These are phyloP conservation scores for Grifola frondosa DNA, from an alignment of 1,284 basidiomycete genomes.

Conservation along the genomic window DNA sequence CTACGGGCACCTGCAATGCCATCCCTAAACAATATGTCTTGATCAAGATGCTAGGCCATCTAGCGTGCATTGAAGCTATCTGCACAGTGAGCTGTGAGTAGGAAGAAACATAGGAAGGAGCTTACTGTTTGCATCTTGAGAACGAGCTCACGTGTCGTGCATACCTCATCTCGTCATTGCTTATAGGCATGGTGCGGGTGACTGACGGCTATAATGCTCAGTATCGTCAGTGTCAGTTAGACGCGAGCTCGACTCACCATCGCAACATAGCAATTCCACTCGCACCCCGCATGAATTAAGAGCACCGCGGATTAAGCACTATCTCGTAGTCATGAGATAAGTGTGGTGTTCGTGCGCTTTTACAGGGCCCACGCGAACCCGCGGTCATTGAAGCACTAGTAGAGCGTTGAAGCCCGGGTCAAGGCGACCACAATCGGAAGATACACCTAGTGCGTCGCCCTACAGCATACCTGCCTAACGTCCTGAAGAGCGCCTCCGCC, in stretches of 20 bases:
- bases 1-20: conserved; percentile 48
- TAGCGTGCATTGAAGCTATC: conserved; percentile 57
- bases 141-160: conserved; percentile 82
- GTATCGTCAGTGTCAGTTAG: too few relatives aligned
- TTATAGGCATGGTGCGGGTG: conserved; percentile 83
- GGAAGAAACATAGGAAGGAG: conserved; percentile 55
- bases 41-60: conserved; percentile 71
- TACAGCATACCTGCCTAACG: conserved; percentile 51
- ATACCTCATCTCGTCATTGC: conserved; percentile 85
- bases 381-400: conserved; percentile 86
- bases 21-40: conserved; percentile 71
- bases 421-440: conserved; percentile 87
- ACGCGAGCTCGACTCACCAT: conserved; percentile 61
- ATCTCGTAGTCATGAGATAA: conserved; percentile 42
- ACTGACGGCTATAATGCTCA: conserved; percentile 39
- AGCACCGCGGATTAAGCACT: conserved; percentile 69
- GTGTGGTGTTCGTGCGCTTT: conserved; percentile 49
- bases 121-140: conserved; percentile 84
- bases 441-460: conserved; percentile 85
- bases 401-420: conserved; percentile 80
- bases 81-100: conserved; percentile 68
- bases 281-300: conserved; percentile 90
- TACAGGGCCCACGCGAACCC: conserved; percentile 77
- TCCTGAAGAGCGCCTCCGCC: too few relatives aligned
- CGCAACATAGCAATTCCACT: conserved; percentile 83